Evolutionary conservation across 768 basidiomycete species (phyloP).

Genomic region (Mycena leptocephala): DNA sequence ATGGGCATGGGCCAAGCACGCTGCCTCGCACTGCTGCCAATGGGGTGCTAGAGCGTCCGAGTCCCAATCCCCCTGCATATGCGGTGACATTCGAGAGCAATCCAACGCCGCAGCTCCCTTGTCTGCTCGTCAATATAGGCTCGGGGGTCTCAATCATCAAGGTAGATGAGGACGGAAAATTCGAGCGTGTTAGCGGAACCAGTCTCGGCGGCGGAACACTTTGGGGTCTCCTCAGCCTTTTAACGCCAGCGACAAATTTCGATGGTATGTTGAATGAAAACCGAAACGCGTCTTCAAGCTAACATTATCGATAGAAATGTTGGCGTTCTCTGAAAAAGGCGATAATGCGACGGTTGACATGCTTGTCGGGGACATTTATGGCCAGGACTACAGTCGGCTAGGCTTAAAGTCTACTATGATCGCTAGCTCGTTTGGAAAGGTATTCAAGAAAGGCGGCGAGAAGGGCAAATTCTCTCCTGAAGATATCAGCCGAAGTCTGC

Average conservation of each 20-base stretch:
- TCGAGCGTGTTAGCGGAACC: slow-evolving; percentile 97
- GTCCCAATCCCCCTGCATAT: slow-evolving; percentile 91
- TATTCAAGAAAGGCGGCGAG: slow-evolving; percentile 91
- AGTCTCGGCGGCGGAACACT: slow-evolving; percentile 97
- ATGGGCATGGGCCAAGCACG: background rate
- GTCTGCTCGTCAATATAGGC: slow-evolving; percentile 97
- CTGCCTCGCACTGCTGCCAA: slow-evolving; percentile 29
- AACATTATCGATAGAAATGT: slow-evolving; percentile 83
- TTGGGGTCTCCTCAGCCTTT: slow-evolving; percentile 94
- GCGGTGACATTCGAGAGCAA: slow-evolving; percentile 90
- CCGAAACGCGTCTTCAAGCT: slow-evolving; percentile 19
- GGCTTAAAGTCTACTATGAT: slow-evolving; percentile 99
- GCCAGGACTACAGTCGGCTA: slow-evolving; percentile 95
- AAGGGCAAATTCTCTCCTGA: slow-evolving; percentile 89
- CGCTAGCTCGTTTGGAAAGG: slow-evolving; percentile 98
- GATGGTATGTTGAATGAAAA: slow-evolving; percentile 80
- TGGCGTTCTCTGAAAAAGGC: slow-evolving; percentile 92
- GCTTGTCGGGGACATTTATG: slow-evolving; percentile 99
- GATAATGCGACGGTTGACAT: slow-evolving; percentile 97
- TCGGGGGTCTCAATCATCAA: slow-evolving; percentile 98
- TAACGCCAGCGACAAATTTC: slow-evolving; percentile 96
- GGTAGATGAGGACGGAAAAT: slow-evolving; percentile 95
- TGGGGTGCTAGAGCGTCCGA: slow-evolving; percentile 81
- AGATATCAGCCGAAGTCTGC: slow-evolving; percentile 94
- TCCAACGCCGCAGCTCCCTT: slow-evolving; percentile 92